phyloP scores from a whole-genome alignment of 805 yeast genomes.

The Lipomyces mesembrius region DNA sequence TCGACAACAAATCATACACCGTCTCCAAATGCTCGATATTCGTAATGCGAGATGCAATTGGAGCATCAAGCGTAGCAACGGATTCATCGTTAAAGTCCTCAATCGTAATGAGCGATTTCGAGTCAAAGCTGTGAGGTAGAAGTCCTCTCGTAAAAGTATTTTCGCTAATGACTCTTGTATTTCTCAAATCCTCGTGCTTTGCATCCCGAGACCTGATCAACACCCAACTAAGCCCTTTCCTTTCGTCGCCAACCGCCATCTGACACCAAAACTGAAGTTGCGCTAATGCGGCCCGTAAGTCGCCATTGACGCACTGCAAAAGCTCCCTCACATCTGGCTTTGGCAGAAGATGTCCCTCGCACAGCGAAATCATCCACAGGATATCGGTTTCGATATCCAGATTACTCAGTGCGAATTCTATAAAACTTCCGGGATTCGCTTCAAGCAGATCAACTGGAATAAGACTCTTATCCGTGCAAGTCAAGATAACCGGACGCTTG shows the following conservation, averaged over 20 bases:
- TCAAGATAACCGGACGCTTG: conserved; percentile 70
- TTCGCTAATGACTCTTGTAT: conserved; percentile 28
- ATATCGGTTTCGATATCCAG: conserved; percentile 38
- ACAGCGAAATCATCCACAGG: conserved; percentile 44
- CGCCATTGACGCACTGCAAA: conserved; percentile 36
- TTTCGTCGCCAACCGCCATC: conserved; percentile 38
- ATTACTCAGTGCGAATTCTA: conserved; percentile 41
- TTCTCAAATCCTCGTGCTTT: neutral
- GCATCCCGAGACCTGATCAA: conserved; percentile 7
- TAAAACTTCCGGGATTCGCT: conserved; percentile 50
- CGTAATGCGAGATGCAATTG: neutral
- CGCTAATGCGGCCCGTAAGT: conserved; percentile 37
- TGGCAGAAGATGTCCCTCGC: conserved; percentile 46
- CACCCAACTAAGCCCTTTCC: conserved; percentile 35
- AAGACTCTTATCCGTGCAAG: conserved; percentile 57
- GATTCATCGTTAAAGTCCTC: neutral
- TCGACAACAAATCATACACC: conserved; percentile 20
- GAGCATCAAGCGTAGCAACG: neutral
- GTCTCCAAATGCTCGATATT: conserved; percentile 9
- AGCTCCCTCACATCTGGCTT: conserved; percentile 35
- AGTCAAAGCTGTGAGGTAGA: conserved; percentile 7
- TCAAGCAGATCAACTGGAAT: conserved; percentile 58
- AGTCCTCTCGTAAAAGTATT: conserved; percentile 16
- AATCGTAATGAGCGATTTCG: neutral
- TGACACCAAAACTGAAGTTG: conserved; percentile 41